Evolutionary conservation across 176 grass and related monocot species (phyloP).

Genomic region (Hordeum marinum): DNA sequence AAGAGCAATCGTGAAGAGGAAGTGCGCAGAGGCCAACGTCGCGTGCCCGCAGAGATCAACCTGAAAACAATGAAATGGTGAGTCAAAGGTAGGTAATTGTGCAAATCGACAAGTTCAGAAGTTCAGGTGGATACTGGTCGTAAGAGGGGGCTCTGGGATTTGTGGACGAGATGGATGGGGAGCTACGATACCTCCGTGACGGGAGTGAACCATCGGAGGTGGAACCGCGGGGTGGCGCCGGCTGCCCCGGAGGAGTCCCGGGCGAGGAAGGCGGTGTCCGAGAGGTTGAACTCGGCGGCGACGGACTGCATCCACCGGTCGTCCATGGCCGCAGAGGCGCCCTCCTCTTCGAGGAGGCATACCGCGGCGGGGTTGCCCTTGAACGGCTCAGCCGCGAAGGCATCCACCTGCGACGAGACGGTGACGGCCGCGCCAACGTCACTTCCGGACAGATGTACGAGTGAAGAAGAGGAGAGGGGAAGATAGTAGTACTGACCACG

Average conservation of each 20-base stretch:
- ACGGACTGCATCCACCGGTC: slow-evolving; percentile 68
- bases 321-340: not conserved
- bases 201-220: slow-evolving; percentile 76
- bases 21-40: slow-evolving; percentile 67
- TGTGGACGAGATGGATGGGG: not conserved
- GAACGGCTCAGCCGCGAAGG: slow-evolving; percentile 51
- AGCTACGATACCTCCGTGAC: slow-evolving; percentile 36
- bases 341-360: slow-evolving; percentile 45
- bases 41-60: slow-evolving; percentile 41
- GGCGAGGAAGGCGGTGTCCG: slow-evolving; percentile 45
- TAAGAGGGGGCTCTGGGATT: not conserved
- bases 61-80: slow-evolving; percentile 5
- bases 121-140: not conserved
- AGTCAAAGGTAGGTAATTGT: not conserved
- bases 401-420: slow-evolving; percentile 53
- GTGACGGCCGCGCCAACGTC: not conserved
- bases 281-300: slow-evolving; percentile 76
- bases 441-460: not conserved
- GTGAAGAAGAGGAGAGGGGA: not conserved
- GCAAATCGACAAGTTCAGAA: not conserved
- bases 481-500: slow-evolving; percentile 24
- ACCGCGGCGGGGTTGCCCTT: slow-evolving; percentile 81
- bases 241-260: not conserved
- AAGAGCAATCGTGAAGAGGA: slow-evolving; percentile 44
- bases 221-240: slow-evolving; percentile 30